phyloP scores from a whole-genome alignment of 768 basidiomycete species.

The Leucosporidium creatinivorum region DNA sequence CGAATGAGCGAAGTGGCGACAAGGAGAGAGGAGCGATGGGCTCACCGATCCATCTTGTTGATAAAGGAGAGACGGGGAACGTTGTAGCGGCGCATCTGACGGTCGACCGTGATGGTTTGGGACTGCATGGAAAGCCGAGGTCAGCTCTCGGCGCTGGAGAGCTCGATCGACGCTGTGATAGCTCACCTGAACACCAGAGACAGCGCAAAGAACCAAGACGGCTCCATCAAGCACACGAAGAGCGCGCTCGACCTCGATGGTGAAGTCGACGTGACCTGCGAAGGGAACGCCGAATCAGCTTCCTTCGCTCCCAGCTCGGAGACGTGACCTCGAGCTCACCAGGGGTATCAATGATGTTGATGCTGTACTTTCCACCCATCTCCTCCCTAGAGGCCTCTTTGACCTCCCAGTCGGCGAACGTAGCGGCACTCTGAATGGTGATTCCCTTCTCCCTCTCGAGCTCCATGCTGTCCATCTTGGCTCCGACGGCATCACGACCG shows the following conservation, averaged over 20 bases:
- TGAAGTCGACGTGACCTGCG: conserved; percentile 95
- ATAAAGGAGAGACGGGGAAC: conserved; percentile 93
- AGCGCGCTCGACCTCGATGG: conserved; percentile 96
- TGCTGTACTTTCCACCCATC: conserved; percentile 69
- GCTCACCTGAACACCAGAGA: conserved; percentile 83
- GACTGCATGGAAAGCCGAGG: conserved; percentile 49
- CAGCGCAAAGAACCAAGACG: conserved; percentile 90
- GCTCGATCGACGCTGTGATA: not conserved
- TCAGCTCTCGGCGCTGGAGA: not conserved
- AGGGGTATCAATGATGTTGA: conserved; percentile 99
- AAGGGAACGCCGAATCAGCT: not conserved
- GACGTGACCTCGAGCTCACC: conserved; percentile 47
- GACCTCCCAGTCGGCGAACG: conserved; percentile 88
- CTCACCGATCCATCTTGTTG: conserved; percentile 95
- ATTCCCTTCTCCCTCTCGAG: conserved; percentile 98
- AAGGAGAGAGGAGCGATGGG: not conserved
- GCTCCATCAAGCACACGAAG: conserved; percentile 94
- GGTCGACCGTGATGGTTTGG: conserved; percentile 97
- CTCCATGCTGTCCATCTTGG: conserved; percentile 99
- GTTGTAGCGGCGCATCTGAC: conserved; percentile 95
- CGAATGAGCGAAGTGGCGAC: not conserved
- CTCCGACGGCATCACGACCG: conserved; percentile 89
- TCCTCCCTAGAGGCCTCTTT: conserved; percentile 37
- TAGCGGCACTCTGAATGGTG: conserved; percentile 97
- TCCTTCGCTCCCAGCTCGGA: not conserved